Evolutionary conservation across 108 stramenopile species (phyloP).

Genomic region (Schizochytrium sp.): DNA sequence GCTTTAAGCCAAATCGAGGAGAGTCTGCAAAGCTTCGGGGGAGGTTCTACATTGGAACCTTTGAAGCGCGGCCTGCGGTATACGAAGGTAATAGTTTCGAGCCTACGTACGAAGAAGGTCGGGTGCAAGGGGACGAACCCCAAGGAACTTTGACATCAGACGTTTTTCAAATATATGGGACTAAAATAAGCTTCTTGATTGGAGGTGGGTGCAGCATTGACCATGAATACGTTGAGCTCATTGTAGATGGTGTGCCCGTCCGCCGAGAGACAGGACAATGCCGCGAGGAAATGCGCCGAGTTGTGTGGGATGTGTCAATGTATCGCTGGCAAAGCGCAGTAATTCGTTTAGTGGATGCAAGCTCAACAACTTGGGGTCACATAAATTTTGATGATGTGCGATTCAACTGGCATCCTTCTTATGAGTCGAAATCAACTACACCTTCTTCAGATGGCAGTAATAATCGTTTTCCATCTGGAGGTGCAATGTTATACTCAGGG

Average conservation of each 20-base stretch:
- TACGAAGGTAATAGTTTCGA: not conserved
- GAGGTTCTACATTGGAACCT: conserved; percentile 83
- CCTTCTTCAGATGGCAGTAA: conserved; percentile 63
- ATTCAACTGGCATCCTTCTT: conserved; percentile 74
- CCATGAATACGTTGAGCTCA: conserved; percentile 81
- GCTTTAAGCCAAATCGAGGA: conserved; percentile 17
- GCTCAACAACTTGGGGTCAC: conserved; percentile 79
- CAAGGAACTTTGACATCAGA: conserved; percentile 81
- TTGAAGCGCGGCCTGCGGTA: conserved; percentile 79
- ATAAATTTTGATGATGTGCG: conserved; percentile 83
- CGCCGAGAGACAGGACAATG: conserved; percentile 82
- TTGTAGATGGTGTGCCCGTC: conserved; percentile 82
- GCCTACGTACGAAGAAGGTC: conserved; percentile 66
- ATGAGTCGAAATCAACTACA: not conserved
- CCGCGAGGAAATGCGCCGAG: conserved; percentile 76
- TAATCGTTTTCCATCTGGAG: conserved; percentile 65
- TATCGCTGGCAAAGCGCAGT: conserved; percentile 76
- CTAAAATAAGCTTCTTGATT: conserved; percentile 78
- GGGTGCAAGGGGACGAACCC: conserved; percentile 79
- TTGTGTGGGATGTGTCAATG: conserved; percentile 76
- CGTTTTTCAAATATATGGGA: conserved; percentile 73
- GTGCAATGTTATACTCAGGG: conserved; percentile 67
- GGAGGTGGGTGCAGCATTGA: conserved; percentile 84
- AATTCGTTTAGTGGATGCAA: conserved; percentile 80
- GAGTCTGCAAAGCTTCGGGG: conserved; percentile 69